Base-by-base conservation (phyloP, 2,329 filamentous ascomycete genomes). In the Rasamsonia emersonii region DNA sequence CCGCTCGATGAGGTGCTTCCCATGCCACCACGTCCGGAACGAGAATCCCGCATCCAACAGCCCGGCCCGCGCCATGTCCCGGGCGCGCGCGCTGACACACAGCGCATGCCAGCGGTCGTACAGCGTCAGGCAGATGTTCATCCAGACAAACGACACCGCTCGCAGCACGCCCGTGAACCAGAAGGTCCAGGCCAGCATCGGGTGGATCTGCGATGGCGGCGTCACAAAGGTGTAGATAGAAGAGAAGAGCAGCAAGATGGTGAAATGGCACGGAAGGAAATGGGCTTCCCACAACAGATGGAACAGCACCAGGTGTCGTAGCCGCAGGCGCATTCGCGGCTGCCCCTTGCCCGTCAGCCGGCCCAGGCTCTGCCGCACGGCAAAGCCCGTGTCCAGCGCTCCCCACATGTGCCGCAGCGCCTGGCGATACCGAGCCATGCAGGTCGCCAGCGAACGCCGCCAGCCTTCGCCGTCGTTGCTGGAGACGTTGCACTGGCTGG, bases 391-490 rank as follows among this genome's bases (percentile, higher is more conserved):
- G 47, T 83, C 79, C 16, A 82, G 61, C 38, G 76, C 71, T 45
- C 79, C 79, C 79, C 79, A 83, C 38, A 84, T 84, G 58, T 84
- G 79, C 40, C 80, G 71, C 33, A 82, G 58, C 27, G 78, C 79
- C 58, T 85, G 80, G 54, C 75, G 77, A 53, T 83, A 84, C 14
- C 80, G 75, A 14, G 79, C 79, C 21, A 62, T 54, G 45, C 79
- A 66, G 39, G 81, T 79, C 24, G 67, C 63, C 28, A 70, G 52
- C 2, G 38, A 39, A 4, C 45, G 43, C 9, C 49, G 46, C 37
- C 73, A 61, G 27, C 77, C 76, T 11, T 56, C 50, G 24, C 65
- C 61, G 7, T 69, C 68, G 20, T 73, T 71, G 25, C 73, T 77
- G 29, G 73, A 75, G 30, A 83, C 76, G 46, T 84, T 83, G 58